Conservation (phyloP, 108 stramenopile species). For the Nannochloropsis salina region DNA sequence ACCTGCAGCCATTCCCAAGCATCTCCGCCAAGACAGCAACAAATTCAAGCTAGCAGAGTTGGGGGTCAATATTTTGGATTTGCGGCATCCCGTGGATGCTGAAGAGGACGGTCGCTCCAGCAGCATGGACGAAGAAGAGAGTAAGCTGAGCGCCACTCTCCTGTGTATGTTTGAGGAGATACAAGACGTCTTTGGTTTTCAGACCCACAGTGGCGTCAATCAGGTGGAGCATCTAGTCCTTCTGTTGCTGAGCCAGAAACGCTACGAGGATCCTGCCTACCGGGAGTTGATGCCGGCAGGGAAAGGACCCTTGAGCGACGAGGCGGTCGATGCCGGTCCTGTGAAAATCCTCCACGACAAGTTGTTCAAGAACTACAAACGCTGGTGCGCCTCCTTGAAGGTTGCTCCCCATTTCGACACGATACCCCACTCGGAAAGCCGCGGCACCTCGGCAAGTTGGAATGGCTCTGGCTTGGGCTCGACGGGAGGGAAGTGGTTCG, state of each 20-base stretch:
- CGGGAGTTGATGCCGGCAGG: background rate
- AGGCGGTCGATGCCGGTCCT: constrained; percentile 57
- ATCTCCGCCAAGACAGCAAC: background rate
- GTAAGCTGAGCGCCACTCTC: background rate
- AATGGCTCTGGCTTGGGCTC: background rate
- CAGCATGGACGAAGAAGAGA: constrained; percentile 9
- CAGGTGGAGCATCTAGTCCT: constrained; percentile 93
- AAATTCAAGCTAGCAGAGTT: background rate
- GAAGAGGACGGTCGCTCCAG: background rate
- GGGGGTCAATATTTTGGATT: constrained; percentile 18
- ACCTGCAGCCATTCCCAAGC: background rate
- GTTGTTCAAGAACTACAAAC: constrained; percentile 91
- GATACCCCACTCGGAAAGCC: background rate
- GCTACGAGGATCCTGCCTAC: constrained; percentile 62
- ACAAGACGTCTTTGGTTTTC: constrained; percentile 60
- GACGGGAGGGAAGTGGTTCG: background rate
- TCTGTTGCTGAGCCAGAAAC: constrained; percentile 84
- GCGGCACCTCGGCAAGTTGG: background rate
- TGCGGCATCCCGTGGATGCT: background rate
- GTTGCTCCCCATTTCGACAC: constrained; percentile 72
- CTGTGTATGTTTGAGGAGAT: constrained; percentile 21
- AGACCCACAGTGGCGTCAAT: constrained; percentile 79
- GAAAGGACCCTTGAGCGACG: constrained; percentile 22
- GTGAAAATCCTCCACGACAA: constrained; percentile 86
- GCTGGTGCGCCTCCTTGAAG: constrained; percentile 87